phyloP scores from a whole-genome alignment of 805 yeast genomes.

The Brettanomyces custersianus region DNA sequence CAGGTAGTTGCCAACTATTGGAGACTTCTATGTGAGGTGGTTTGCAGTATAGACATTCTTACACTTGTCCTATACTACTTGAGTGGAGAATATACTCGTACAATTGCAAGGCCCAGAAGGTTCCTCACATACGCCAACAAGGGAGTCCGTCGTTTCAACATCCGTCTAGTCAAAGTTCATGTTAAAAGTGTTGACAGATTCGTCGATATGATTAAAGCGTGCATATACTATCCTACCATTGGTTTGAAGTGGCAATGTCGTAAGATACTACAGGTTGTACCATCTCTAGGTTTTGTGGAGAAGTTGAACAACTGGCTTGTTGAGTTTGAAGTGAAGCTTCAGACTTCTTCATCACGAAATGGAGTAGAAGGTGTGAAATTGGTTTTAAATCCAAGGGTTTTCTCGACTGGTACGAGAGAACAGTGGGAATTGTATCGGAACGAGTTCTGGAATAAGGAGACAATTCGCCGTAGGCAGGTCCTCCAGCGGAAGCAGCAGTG shows the following conservation, averaged over 20 bases:
- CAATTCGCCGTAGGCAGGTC: slow-evolving; percentile 44
- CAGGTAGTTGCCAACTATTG: neutral
- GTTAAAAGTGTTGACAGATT: slow-evolving; percentile 28
- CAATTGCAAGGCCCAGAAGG: slow-evolving; percentile 72
- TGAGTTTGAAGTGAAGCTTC: slow-evolving; percentile 16
- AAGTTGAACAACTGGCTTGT: slow-evolving; percentile 13
- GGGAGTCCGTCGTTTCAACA: slow-evolving; percentile 77
- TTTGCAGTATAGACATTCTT: slow-evolving; percentile 51
- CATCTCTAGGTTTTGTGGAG: slow-evolving; percentile 2
- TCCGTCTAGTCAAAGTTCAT: slow-evolving; percentile 60
- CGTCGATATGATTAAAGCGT: slow-evolving; percentile 10
- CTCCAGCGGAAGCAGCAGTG: slow-evolving; percentile 9
- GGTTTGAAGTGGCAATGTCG: slow-evolving; percentile 8
- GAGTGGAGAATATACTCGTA: slow-evolving; percentile 83
- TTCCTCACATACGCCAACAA: slow-evolving; percentile 80
- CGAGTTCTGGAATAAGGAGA: slow-evolving; percentile 88
- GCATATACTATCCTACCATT: slow-evolving; percentile 11
- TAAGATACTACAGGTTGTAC: slow-evolving; percentile 6
- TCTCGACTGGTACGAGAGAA: slow-evolving; percentile 75
- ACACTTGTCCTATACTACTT: slow-evolving; percentile 71
- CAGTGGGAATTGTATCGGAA: slow-evolving; percentile 92
- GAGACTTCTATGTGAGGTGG: slow-evolving; percentile 38
- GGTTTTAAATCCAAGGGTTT: slow-evolving; percentile 71
- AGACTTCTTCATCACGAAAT: slow-evolving; percentile 35
- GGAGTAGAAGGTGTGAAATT: slow-evolving; percentile 77